These are phyloP conservation scores for Mollisiaceae sp. DNA, from an alignment of 2,329 filamentous ascomycete genomes.

Conservation along the genomic window DNA sequence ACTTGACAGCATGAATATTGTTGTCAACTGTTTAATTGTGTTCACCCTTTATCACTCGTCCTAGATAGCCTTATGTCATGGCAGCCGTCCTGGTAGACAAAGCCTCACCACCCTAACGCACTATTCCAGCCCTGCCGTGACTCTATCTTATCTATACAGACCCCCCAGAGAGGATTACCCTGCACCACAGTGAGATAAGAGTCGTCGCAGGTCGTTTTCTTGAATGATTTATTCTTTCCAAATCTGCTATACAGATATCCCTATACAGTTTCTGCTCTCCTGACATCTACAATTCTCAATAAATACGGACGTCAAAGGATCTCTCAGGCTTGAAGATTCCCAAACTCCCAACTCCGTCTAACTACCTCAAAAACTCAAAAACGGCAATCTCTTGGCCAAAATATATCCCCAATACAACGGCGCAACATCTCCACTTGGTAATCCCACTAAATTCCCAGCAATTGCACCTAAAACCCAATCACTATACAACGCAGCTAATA, in stretches of 20 bases:
- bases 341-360: neutral
- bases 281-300: neutral
- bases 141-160: too few relatives aligned
- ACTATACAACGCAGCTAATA: slow-evolving; percentile 24
- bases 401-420: slow-evolving; percentile 29
- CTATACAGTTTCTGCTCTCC: neutral
- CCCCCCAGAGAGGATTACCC: too few relatives aligned
- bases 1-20: too few relatives aligned
- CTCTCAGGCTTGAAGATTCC: neutral
- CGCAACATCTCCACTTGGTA: slow-evolving; percentile 21
- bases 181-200: neutral
- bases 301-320: neutral
- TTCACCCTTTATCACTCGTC: too few relatives aligned
- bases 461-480: slow-evolving; percentile 27
- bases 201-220: neutral
- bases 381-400: slow-evolving; percentile 26
- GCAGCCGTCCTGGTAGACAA: too few relatives aligned
- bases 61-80: too few relatives aligned
- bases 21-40: too few relatives aligned
- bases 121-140: too few relatives aligned
- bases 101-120: too few relatives aligned
- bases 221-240: neutral
- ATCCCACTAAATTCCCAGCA: slow-evolving; percentile 22
- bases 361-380: slow-evolving; percentile 18
- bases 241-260: neutral